phyloP scores from a whole-genome alignment of 2,329 filamentous ascomycete species.

The Triangularia verruculosa region DNA sequence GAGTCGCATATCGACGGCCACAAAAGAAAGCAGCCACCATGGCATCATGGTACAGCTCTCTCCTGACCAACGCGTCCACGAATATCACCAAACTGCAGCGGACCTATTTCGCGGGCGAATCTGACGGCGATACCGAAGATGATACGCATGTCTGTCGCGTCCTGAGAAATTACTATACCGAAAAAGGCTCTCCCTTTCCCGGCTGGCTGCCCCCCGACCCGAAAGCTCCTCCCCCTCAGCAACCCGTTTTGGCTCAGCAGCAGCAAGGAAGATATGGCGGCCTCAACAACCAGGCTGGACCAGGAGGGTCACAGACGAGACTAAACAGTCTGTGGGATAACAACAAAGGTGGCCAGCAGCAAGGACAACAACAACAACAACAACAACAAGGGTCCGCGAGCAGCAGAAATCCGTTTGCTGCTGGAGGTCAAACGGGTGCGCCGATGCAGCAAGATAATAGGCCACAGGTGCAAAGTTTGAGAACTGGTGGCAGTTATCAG shows the following conservation, averaged over 20 bases:
- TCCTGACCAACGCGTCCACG: constrained; percentile 62
- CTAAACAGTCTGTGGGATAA: constrained; percentile 60
- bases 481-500: constrained; percentile 71
- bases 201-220: constrained; percentile 87
- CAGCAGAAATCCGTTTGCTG: constrained; percentile 32
- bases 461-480: constrained; percentile 59
- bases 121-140: constrained; percentile 75
- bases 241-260: constrained; percentile 50
- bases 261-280: constrained; percentile 53
- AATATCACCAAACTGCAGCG: constrained; percentile 65
- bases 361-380: constrained; percentile 32
- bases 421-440: constrained; percentile 31
- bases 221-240: constrained; percentile 61
- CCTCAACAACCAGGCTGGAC: constrained; percentile 29
- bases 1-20: background rate
- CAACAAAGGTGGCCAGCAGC: constrained; percentile 39
- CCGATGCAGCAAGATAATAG: constrained; percentile 42
- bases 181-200: constrained; percentile 79
- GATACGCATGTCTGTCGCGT: constrained; percentile 94
- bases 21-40: constrained; percentile 39
- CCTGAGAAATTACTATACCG: constrained; percentile 85
- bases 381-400: constrained; percentile 25
- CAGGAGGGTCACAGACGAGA: constrained; percentile 28
- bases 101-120: constrained; percentile 64
- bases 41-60: constrained; percentile 79